Percentiles rank a stretch among this genome's conserved stretches.
phyloP scores from a whole-genome alignment of 345 rosid genomes.

The Lumnitzera littorea region DNA sequence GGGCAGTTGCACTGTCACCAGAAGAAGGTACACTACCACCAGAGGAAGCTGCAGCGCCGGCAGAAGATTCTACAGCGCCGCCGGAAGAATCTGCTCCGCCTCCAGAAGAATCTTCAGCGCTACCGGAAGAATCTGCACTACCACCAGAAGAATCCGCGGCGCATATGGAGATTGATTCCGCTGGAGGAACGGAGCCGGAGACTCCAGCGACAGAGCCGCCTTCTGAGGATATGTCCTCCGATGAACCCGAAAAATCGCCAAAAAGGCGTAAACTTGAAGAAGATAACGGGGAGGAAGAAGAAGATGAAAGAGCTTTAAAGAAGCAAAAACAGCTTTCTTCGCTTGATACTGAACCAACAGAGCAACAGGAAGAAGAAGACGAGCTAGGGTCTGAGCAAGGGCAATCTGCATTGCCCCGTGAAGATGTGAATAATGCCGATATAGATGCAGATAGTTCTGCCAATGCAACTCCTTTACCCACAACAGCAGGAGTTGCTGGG shows the following conservation, averaged over 20 bases:
- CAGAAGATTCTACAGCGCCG: not conserved
- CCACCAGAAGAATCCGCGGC: too few species aligned
- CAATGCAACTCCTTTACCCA: not conserved
- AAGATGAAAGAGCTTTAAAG: constrained; percentile 51
- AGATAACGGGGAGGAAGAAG: constrained; percentile 39
- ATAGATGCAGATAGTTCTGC: constrained; percentile 1
- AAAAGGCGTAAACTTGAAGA: constrained; percentile 28
- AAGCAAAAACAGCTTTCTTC: constrained; percentile 60
- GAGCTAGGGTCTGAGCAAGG: constrained; percentile 13
- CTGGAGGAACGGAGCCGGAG: constrained; percentile 12
- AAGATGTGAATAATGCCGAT: constrained; percentile 4
- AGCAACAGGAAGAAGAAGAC: constrained; percentile 8
- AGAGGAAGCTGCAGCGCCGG: not conserved
- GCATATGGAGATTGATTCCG: too few species aligned
- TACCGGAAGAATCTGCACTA: too few species aligned
- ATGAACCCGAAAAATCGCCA: constrained; percentile 38
- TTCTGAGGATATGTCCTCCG: constrained; percentile 55
- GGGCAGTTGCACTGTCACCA: not conserved
- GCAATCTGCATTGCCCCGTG: constrained; percentile 8
- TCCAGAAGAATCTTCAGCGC: not conserved
- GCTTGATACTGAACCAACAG: constrained; percentile 11
- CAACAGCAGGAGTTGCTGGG: too few species aligned
- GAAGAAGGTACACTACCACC: not conserved
- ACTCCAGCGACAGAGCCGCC: constrained; percentile 37
- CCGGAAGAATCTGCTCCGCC: not conserved